Evolutionary conservation across 1,284 basidiomycete genomes (phyloP).

Genomic region (Pseudozyma pruni): DNA sequence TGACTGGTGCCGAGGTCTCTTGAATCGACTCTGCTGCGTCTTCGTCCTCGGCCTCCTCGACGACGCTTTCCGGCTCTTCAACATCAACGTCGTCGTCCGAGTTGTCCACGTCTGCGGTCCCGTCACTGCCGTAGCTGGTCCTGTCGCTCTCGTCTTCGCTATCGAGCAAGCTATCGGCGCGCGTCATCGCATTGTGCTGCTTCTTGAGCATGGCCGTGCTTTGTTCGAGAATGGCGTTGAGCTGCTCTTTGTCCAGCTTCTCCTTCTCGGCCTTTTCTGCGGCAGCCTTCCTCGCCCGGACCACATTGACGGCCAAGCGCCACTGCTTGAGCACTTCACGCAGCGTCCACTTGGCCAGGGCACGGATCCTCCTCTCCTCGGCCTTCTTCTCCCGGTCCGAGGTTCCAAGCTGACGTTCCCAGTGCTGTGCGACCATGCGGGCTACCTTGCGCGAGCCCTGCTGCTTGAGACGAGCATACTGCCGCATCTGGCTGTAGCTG

Average conservation of each 20-base stretch:
- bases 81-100: slow-evolving; percentile 24
- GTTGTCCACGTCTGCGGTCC: slow-evolving; percentile 21
- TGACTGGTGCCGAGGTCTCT: slow-evolving; percentile 6
- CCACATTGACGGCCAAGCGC: slow-evolving; percentile 87
- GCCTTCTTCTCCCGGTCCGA: slow-evolving; percentile 76
- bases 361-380: slow-evolving; percentile 77
- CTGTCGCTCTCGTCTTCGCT: slow-evolving; percentile 37
- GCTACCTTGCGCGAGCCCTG: slow-evolving; percentile 73
- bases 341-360: slow-evolving; percentile 77
- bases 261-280: slow-evolving; percentile 76
- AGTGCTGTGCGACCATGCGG: slow-evolving; percentile 78
- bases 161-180: slow-evolving; percentile 37
- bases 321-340: slow-evolving; percentile 82
- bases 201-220: slow-evolving; percentile 87
- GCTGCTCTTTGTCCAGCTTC: slow-evolving; percentile 80
- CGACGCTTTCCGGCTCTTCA: slow-evolving; percentile 15
- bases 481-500: slow-evolving; percentile 49
- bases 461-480: slow-evolving; percentile 65
- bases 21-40: slow-evolving; percentile 4
- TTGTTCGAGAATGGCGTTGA: slow-evolving; percentile 89
- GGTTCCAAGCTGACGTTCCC: slow-evolving; percentile 75
- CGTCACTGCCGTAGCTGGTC: slow-evolving; percentile 40
- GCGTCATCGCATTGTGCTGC: slow-evolving; percentile 68
- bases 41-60: slow-evolving; percentile 34
- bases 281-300: slow-evolving; percentile 77